Conservation (phyloP, 2,329 filamentous ascomycete genomes). For the Ceratocystis cubensis region DNA sequence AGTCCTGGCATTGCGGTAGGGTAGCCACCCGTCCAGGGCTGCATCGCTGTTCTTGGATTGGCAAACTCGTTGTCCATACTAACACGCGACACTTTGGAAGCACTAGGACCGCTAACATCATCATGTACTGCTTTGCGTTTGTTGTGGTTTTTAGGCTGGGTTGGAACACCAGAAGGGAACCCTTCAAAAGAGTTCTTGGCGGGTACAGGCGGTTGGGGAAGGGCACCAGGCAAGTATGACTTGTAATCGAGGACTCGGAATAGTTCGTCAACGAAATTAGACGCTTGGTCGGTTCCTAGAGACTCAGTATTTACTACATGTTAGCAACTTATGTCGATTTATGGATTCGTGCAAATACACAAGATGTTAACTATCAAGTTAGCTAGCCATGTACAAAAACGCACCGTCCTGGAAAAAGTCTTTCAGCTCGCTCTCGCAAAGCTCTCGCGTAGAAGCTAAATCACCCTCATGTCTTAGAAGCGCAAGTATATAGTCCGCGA, state of each 20-base stretch:
- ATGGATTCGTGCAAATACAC: neutral
- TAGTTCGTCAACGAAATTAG: constrained; percentile 40
- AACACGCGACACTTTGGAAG: constrained; percentile 11
- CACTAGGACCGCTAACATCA: neutral
- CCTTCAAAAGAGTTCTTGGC: neutral
- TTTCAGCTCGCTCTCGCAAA: constrained; percentile 58
- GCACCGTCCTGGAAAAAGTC: constrained; percentile 60
- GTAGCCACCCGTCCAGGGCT: constrained; percentile 10
- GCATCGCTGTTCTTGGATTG: constrained; percentile 1
- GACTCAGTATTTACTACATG: too few relatives aligned
- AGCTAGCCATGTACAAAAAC: neutral
- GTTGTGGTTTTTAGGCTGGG: constrained; percentile 13
- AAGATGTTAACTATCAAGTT: constrained; percentile 31
- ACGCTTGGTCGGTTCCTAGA: constrained; percentile 5
- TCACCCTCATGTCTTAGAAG: constrained; percentile 53
- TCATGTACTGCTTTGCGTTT: constrained; percentile 13
- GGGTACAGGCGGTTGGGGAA: constrained; percentile 27
- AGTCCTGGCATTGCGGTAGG: neutral
- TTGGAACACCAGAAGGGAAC: constrained; percentile 9
- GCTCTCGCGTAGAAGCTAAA: constrained; percentile 48
- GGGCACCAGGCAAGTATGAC: constrained; percentile 39
- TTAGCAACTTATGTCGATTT: constrained; percentile 19
- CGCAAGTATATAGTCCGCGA: constrained; percentile 74
- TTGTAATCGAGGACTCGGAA: constrained; percentile 47
- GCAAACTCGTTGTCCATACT: constrained; percentile 6